Base-by-base conservation (phyloP, 2,329 filamentous ascomycete genomes). In the Pezicula carpinea region DNA sequence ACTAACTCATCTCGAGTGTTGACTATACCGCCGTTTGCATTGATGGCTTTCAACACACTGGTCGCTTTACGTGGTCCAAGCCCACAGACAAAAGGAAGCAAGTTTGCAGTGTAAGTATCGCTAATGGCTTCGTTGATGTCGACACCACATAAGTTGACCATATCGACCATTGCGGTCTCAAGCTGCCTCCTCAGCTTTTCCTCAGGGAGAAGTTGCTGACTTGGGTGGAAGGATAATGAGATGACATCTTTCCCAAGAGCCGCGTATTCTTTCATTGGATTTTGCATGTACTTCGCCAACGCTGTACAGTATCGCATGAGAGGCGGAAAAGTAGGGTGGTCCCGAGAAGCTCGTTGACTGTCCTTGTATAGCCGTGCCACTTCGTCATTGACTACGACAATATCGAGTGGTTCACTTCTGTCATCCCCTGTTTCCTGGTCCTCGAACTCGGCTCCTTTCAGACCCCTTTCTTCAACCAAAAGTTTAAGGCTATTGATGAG, bases 131-230 rank as follows among this genome's bases (percentile, higher is more conserved):
- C 91, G 59, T 96, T 96, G 62, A 99, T 86, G 59, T 97, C 89
- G 32, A 99, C 89, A 62, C 93, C 93, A 39, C 91, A 90, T 36
- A 99, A 81, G 64, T 99, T 99, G 57, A 99, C 93, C 78, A 96
- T 96, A 64, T 99, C 93, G 10, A 99, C 92, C 82, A 99, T 88
- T 38, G 92, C 89, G n/a, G 88, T 95, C 61, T 99, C 93, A 14
- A 99, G 77, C 50, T 89, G 82, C 64, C 88, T 90, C 52, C 85
- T 72, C 33, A 99, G 76, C 70, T 95, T 91, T 32, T 97, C 92
- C 51, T 90, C 81, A 0, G 91, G 86, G 13, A 99, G 76, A 23
- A 96, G 79, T 51, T 91, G 86, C 65, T 99, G 93, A 59, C 90
- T 91, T 3, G 88, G 82, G 58, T 96, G 90, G 67, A 96, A 96